A percentile compares a stretch with the other conserved stretches of the same genome.
Evolutionary conservation across 805 yeast genomes (phyloP).

Genomic region (Candida nitratophila): DNA sequence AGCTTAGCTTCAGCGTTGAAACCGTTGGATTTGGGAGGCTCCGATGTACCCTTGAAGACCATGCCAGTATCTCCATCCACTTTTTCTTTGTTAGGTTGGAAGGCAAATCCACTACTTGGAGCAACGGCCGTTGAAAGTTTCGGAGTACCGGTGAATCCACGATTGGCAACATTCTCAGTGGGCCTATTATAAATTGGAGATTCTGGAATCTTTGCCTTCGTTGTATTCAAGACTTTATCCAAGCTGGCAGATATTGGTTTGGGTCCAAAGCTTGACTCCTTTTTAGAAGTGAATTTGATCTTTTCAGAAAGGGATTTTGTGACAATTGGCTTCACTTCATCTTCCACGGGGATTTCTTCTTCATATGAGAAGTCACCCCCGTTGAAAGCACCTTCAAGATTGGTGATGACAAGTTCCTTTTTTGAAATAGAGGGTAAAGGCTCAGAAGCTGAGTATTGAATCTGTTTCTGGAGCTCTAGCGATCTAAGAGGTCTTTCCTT

Average conservation of each 20-base stretch:
- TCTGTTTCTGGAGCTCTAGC: background rate
- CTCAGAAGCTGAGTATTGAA: too few species aligned
- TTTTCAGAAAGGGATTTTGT: slow-evolving; percentile 13
- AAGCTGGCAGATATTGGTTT: slow-evolving; percentile 4
- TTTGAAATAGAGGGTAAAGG: too few species aligned
- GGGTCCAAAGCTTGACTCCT: slow-evolving; percentile 10
- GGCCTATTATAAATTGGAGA: background rate
- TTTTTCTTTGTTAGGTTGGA: background rate
- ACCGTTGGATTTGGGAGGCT: background rate
- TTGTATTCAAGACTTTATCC: background rate
- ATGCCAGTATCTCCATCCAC: background rate
- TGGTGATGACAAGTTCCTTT: slow-evolving; percentile 2
- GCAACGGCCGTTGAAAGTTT: background rate
- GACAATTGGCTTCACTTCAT: slow-evolving; percentile 1
- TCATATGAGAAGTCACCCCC: slow-evolving; percentile 11
- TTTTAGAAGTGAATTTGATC: slow-evolving; percentile 14
- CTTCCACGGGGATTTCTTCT: slow-evolving; percentile 1
- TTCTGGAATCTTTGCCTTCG: background rate
- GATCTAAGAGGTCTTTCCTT: background rate
- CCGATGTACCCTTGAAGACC: background rate
- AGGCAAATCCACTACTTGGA: background rate
- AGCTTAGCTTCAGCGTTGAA: too few species aligned
- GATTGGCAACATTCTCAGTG: background rate
- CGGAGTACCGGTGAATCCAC: background rate
- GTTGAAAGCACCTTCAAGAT: slow-evolving; percentile 19